Percentiles rank a stretch among this genome's conserved stretches.
Conservation (phyloP, 2,329 filamentous ascomycete genomes). For the Ascomycota sp. region DNA sequence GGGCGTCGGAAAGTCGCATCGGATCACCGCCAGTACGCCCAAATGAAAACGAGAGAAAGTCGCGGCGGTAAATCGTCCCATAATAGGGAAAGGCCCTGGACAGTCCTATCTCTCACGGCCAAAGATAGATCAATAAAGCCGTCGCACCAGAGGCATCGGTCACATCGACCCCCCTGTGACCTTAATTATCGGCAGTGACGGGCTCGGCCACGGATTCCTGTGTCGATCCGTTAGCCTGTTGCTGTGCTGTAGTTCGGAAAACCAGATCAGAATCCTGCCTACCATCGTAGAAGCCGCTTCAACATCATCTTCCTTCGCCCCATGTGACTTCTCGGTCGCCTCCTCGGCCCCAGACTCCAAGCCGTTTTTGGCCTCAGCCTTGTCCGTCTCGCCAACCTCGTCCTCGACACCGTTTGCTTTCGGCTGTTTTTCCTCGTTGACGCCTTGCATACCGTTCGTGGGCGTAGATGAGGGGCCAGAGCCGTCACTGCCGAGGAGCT, state of each 20-base stretch:
- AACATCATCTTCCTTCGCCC: slow-evolving; percentile 1
- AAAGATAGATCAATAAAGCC: no score
- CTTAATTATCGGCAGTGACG: no score
- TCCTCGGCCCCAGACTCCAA: slow-evolving; percentile 4
- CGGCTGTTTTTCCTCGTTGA: slow-evolving; percentile 7
- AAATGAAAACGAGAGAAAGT: no score
- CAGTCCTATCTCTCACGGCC: no score
- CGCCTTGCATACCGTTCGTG: slow-evolving; percentile 27
- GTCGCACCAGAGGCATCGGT: no score
- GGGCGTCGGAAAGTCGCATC: slow-evolving; percentile 1
- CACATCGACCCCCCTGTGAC: no score
- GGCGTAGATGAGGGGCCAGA: slow-evolving; percentile 15
- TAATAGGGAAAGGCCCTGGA: no score
- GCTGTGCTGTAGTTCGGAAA: no score
- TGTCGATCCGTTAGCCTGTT: no score
- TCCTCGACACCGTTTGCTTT: slow-evolving; percentile 18
- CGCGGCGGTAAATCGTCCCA: no score
- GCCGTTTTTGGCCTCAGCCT: slow-evolving; percentile 5
- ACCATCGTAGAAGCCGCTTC: background rate
- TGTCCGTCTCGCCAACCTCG: slow-evolving; percentile 16
- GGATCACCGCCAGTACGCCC: background rate
- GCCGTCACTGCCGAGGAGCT: slow-evolving; percentile 42
- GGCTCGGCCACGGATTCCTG: no score
- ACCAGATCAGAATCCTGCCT: no score
- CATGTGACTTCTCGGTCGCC: slow-evolving; percentile 8